phyloP scores from a whole-genome alignment of 2,329 filamentous ascomycete species.

The Trematosphaeria pertusa region DNA sequence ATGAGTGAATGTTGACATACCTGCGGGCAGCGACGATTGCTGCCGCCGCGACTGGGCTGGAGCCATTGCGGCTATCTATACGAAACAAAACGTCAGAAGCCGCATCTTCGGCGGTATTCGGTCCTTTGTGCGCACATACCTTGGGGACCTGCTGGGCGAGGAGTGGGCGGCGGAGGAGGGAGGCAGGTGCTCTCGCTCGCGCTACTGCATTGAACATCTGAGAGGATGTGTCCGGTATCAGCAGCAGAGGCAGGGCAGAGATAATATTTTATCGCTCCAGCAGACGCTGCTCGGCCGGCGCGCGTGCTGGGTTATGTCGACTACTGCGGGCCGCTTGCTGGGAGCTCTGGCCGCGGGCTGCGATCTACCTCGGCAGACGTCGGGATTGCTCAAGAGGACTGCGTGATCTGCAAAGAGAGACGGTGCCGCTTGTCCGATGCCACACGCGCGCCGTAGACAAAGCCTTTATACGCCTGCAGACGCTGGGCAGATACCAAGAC shows the following conservation, averaged over 20 bases:
- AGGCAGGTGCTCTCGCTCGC: conserved; percentile 47
- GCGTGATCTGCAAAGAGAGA: conserved; percentile 14
- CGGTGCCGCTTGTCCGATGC: conserved; percentile 13
- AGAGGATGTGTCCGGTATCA: conserved; percentile 17
- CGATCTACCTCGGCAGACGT: conserved; percentile 17
- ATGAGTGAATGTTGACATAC: conserved; percentile 40
- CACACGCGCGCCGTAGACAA: neutral
- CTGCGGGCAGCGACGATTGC: conserved; percentile 55
- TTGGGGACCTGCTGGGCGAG: conserved; percentile 37
- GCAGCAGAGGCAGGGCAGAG: conserved; percentile 16
- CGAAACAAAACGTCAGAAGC: neutral
- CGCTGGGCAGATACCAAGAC: no score
- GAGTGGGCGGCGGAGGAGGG: conserved; percentile 43
- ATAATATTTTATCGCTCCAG: conserved; percentile 20
- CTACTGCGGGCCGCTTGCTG: conserved; percentile 17
- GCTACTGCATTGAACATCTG: conserved; percentile 51
- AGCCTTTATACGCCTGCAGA: neutral
- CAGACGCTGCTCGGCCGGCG: conserved; percentile 23
- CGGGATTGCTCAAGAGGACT: conserved; percentile 15
- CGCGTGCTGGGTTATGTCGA: conserved; percentile 26
- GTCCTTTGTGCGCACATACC: conserved; percentile 26
- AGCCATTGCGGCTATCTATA: conserved; percentile 45
- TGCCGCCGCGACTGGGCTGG: conserved; percentile 44
- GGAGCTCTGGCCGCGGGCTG: conserved; percentile 7
- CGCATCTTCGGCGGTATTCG: neutral